These are phyloP conservation scores for Ehretia macrophylla DNA, from an alignment of 257 asterid genomes.

Conservation along the genomic window DNA sequence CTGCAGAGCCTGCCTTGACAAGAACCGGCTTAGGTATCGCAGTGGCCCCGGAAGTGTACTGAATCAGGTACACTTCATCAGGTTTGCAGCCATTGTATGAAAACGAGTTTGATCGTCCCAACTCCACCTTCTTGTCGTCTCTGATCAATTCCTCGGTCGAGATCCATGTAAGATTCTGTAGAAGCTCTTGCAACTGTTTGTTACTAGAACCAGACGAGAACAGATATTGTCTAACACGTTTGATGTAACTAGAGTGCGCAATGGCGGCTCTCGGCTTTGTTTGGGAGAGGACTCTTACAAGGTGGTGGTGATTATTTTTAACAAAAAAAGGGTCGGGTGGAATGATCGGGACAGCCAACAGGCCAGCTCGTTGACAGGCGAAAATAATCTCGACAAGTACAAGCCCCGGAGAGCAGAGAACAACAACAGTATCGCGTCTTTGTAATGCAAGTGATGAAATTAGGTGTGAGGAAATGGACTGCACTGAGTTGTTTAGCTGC, in stretches of 20 bases:
- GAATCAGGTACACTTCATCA: constrained; percentile 54
- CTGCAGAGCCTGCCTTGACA: constrained; percentile 77
- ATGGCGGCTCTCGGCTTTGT: constrained; percentile 68
- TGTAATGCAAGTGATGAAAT: constrained; percentile 21
- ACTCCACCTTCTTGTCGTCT: background rate
- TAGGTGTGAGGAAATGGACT: constrained; percentile 38
- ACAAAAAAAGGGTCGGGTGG: constrained; percentile 52
- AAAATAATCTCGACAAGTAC: constrained; percentile 56
- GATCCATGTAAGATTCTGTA: constrained; percentile 43
- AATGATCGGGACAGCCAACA: constrained; percentile 40
- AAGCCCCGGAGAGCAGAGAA: constrained; percentile 59
- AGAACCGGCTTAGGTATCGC: constrained; percentile 70
- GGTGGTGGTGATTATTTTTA: constrained; percentile 31
- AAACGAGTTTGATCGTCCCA: background rate
- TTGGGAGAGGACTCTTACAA: constrained; percentile 60
- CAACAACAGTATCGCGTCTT: constrained; percentile 52
- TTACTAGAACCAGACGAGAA: constrained; percentile 12
- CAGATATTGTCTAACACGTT: constrained; percentile 25
- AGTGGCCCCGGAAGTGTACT: constrained; percentile 82
- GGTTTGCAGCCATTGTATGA: constrained; percentile 49
- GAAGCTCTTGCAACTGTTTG: constrained; percentile 24
- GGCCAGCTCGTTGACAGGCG: constrained; percentile 71
- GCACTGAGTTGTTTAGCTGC: constrained; percentile 43
- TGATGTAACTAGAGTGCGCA: constrained; percentile 36
- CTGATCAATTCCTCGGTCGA: constrained; percentile 31